Percentiles rank a stretch among this genome's conserved stretches.
These are phyloP conservation scores for Globisporangium splendens DNA, from an alignment of 352 stramenopile genomes.

Conservation along the genomic window DNA sequence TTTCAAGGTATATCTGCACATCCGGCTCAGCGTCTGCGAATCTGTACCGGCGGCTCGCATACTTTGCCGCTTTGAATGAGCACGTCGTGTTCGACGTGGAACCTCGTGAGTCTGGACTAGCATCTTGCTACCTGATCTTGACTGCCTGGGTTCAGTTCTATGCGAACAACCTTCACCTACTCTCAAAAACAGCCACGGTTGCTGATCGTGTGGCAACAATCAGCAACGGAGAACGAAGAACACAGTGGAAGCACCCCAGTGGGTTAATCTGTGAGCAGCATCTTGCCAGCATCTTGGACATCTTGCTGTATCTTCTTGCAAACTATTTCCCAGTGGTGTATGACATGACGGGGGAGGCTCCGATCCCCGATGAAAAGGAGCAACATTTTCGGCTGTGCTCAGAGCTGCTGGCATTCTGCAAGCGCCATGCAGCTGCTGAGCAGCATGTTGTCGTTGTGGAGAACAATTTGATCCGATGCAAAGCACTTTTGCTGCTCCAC, in stretches of 20 bases:
- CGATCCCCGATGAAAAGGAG: conserved; percentile 1
- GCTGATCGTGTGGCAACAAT: no score
- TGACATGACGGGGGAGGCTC: not conserved
- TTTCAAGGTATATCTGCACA: conserved; percentile 3
- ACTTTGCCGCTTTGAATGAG: conserved; percentile 12
- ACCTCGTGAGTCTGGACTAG: conserved; percentile 7
- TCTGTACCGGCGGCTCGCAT: conserved; percentile 13
- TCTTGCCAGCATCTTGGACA: conserved; percentile 11
- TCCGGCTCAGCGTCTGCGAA: not conserved
- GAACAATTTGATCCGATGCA: conserved; percentile 15
- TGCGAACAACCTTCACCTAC: conserved; percentile 18
- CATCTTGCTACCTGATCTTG: conserved; percentile 24
- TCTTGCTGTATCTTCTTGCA: conserved; percentile 13
- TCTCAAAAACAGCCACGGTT: not conserved
- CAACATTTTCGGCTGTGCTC: conserved; percentile 10
- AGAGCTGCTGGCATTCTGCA: conserved; percentile 13
- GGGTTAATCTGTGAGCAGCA: conserved; percentile 1
- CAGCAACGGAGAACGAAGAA: not conserved
- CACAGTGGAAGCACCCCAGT: not conserved
- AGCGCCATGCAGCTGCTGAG: not conserved
- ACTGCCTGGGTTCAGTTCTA: conserved; percentile 27
- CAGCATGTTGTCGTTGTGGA: conserved; percentile 13
- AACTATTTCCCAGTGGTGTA: conserved; percentile 16
- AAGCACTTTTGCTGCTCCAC: conserved; percentile 20
- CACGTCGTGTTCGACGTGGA: conserved; percentile 7